Evolutionary conservation across 2,329 filamentous ascomycete species (phyloP).

Genomic region (Phialophora expanda): DNA sequence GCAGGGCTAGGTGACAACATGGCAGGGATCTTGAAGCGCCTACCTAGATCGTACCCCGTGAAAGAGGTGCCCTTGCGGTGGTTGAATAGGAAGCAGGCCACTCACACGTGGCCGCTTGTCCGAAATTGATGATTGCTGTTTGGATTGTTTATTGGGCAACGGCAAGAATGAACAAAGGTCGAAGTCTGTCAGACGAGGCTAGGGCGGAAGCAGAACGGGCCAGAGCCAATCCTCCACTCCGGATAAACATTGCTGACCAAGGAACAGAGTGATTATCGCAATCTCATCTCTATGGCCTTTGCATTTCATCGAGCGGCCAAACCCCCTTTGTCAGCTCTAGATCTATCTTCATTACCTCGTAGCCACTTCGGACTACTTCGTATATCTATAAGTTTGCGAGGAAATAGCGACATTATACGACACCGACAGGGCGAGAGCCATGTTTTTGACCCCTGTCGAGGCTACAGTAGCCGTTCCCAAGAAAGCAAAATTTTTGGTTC

Average conservation of each 20-base stretch:
- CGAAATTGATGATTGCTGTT: neutral
- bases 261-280: neutral
- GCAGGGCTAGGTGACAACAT: neutral
- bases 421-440: neutral
- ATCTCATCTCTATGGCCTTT: neutral
- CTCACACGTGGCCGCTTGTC: neutral
- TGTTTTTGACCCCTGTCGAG: neutral
- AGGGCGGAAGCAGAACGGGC: neutral
- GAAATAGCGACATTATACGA: neutral
- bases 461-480: neutral
- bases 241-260: neutral
- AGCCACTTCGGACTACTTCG: conserved; percentile 14
- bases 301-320: neutral
- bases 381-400: conserved; percentile 12
- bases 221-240: neutral
- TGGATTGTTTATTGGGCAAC: neutral
- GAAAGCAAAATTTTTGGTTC: neutral
- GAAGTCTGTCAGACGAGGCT: neutral
- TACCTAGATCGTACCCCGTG: no score
- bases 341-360: conserved; percentile 22
- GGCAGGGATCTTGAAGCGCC: neutral
- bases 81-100: neutral
- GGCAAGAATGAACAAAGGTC: neutral
- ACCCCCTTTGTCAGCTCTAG: conserved; percentile 25
- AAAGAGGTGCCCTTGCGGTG: neutral